Percentiles rank a stretch among this genome's conserved stretches.
Conservation (phyloP, 805 yeast species). For the Candida ulmi region DNA sequence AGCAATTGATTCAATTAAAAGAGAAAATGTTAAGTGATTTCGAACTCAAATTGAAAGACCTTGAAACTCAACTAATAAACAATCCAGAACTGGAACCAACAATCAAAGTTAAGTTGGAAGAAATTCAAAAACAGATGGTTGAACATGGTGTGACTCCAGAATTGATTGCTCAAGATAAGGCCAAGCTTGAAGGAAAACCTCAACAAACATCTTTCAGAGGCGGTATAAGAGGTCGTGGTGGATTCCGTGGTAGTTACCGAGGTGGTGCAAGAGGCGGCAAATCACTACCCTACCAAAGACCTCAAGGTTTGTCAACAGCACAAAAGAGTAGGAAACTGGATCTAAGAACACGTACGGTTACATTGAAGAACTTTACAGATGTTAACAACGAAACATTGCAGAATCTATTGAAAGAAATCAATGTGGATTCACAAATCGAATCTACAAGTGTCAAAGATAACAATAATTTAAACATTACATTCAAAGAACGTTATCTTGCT, state of each 20-base stretch:
- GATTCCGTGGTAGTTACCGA: slow-evolving; percentile 6
- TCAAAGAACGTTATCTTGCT: slow-evolving; percentile 18
- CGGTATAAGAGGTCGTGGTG: slow-evolving; percentile 8
- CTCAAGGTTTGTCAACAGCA: not conserved
- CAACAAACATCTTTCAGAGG: slow-evolving; percentile 4
- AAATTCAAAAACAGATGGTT: slow-evolving; percentile 15
- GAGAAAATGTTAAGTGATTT: slow-evolving; percentile 30
- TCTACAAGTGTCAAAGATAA: slow-evolving; percentile 4
- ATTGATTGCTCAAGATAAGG: slow-evolving; percentile 15
- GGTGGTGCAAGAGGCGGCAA: slow-evolving; percentile 2
- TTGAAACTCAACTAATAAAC: slow-evolving; percentile 12
- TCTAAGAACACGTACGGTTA: slow-evolving; percentile 19
- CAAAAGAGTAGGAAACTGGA: slow-evolving; percentile 13
- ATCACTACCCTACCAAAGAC: slow-evolving; percentile 16
- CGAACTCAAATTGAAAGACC: slow-evolving; percentile 21
- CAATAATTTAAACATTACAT: slow-evolving; percentile 13
- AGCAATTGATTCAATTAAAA: slow-evolving; percentile 28
- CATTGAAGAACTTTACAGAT: slow-evolving; percentile 13
- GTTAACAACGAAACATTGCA: slow-evolving; percentile 11
- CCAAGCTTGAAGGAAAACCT: slow-evolving; percentile 12
- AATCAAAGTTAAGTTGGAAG: slow-evolving; percentile 8
- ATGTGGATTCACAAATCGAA: slow-evolving; percentile 11
- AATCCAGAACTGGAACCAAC: slow-evolving; percentile 14
- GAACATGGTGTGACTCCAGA: slow-evolving; percentile 17
- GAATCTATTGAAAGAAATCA: slow-evolving; percentile 7